These are phyloP conservation scores for Lasiodiplodia gonubiensis DNA, from an alignment of 2,329 filamentous ascomycete species.

Conservation along the genomic window DNA sequence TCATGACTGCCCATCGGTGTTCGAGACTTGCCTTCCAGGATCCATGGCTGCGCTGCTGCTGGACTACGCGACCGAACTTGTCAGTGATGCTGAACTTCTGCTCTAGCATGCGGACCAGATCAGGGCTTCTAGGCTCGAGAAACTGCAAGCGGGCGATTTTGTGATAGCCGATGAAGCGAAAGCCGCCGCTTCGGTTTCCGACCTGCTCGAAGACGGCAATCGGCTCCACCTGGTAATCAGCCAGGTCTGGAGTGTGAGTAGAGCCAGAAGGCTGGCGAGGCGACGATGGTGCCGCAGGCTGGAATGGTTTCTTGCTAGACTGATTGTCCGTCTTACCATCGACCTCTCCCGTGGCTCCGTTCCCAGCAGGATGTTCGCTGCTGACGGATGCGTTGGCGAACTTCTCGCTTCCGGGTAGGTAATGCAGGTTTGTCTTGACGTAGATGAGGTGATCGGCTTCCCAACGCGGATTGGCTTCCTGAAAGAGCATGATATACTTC, in stretches of 20 bases:
- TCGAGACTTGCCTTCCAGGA: constrained; percentile 37
- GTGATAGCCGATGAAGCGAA: constrained; percentile 37
- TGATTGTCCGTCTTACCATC: not conserved
- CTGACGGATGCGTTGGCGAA: not conserved
- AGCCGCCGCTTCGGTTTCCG: constrained; percentile 8
- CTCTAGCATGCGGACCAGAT: constrained; percentile 38
- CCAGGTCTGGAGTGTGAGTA: not conserved
- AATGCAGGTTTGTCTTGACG: constrained; percentile 38
- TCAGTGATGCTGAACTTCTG: constrained; percentile 38
- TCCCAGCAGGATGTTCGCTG: not conserved
- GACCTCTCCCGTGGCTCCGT: not conserved
- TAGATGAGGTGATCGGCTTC: constrained; percentile 37
- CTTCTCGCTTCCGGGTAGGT: constrained; percentile 32
- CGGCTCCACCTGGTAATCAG: constrained; percentile 10
- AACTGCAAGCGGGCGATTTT: constrained; percentile 34
- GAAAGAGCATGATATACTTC: constrained; percentile 36
- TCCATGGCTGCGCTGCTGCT: constrained; percentile 30
- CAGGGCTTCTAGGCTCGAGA: constrained; percentile 34
- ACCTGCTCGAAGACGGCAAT: constrained; percentile 38
- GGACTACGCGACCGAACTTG: constrained; percentile 30
- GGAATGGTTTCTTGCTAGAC: not conserved
- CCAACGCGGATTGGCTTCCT: constrained; percentile 38
- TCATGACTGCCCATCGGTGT: constrained; percentile 39
- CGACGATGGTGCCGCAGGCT: not conserved
- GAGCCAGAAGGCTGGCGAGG: not conserved